These are phyloP conservation scores for Fusarium ramigenum DNA, from an alignment of 2,329 filamentous ascomycete genomes.

Conservation along the genomic window DNA sequence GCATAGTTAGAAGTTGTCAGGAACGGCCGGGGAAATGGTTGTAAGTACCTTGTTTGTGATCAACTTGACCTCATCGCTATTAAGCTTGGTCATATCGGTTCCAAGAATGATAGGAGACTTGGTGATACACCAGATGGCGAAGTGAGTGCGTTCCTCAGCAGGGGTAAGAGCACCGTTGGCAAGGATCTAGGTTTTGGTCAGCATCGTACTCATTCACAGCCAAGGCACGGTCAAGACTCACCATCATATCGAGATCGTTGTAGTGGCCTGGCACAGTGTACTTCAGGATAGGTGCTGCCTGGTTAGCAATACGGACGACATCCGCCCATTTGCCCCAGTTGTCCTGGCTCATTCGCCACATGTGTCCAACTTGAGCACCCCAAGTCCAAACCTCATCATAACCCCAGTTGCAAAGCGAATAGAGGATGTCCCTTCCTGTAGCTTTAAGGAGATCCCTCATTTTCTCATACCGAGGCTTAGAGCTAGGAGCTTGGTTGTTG, in stretches of 20 bases:
- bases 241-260: slow-evolving; percentile 26
- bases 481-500: not conserved
- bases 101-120: slow-evolving; percentile 19
- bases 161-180: slow-evolving; percentile 13
- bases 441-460: slow-evolving; percentile 10
- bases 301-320: slow-evolving; percentile 20
- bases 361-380: slow-evolving; percentile 20
- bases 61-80: slow-evolving; percentile 1
- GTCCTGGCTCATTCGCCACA: slow-evolving; percentile 22
- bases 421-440: slow-evolving; percentile 21
- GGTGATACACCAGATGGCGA: slow-evolving; percentile 24
- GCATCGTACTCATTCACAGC: accelerated
- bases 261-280: slow-evolving; percentile 15
- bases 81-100: slow-evolving; percentile 22
- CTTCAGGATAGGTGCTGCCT: slow-evolving; percentile 20
- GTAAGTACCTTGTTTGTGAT: slow-evolving; percentile 17
- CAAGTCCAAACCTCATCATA: slow-evolving; percentile 26
- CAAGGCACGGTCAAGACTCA: not conserved
- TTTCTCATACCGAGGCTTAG: slow-evolving; percentile 12
- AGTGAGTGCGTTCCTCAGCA: slow-evolving; percentile 20
- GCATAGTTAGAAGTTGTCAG: not conserved
- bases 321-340: slow-evolving; percentile 22
- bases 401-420: slow-evolving; percentile 25
- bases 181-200: slow-evolving; percentile 6
- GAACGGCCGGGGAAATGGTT: accelerated